Evolutionary conservation across 164 flowering plant species (phyloP).

Genomic region (Magnolia sinica): DNA sequence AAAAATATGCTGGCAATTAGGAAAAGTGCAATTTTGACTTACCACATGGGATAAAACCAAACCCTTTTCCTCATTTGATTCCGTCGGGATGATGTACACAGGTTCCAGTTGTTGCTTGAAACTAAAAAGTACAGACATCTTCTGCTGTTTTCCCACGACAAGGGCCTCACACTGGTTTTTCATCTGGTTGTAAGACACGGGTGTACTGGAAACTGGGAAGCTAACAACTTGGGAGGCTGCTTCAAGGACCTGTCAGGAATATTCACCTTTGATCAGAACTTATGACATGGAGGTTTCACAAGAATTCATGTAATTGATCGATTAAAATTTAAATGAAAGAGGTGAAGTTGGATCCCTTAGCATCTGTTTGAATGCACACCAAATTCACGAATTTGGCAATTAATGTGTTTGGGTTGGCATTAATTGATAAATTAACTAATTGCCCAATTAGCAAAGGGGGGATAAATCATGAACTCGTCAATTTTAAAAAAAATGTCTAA

Average conservation of each 20-base stretch:
- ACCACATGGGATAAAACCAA: conserved; percentile 32
- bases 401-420: too few relatives aligned
- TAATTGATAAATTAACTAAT: too few relatives aligned
- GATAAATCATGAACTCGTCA: too few relatives aligned
- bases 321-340: too few relatives aligned
- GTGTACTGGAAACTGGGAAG: conserved; percentile 53
- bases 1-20: not conserved
- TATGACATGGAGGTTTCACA: not conserved
- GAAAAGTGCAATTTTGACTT: conserved; percentile 16
- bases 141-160: conserved; percentile 74
- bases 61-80: conserved; percentile 28
- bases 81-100: conserved; percentile 23
- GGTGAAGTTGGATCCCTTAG: too few relatives aligned
- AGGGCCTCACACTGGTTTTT: conserved; percentile 88
- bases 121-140: conserved; percentile 79
- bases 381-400: too few relatives aligned
- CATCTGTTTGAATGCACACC: too few relatives aligned
- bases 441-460: too few relatives aligned
- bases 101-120: conserved; percentile 50
- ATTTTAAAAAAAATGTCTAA: too few relatives aligned
- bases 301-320: not conserved
- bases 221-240: conserved; percentile 82
- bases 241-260: conserved; percentile 58
- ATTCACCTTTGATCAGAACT: not conserved
- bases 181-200: conserved; percentile 77